Conservation (phyloP, 768 basidiomycete species). For the Xerocomellus amylosporus region DNA sequence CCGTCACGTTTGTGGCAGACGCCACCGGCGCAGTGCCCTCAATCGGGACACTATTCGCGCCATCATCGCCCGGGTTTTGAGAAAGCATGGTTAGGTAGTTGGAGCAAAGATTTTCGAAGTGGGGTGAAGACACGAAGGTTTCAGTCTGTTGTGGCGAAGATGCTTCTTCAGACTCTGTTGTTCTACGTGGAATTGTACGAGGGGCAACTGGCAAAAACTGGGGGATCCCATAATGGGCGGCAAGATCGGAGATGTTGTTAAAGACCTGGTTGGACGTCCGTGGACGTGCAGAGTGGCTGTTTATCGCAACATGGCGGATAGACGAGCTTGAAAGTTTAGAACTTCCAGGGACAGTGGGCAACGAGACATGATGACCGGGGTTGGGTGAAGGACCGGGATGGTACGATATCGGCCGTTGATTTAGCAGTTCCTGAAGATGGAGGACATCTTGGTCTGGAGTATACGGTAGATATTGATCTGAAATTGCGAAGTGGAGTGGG, state of each 20-base stretch:
- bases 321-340: constrained; percentile 49
- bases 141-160: constrained; percentile 25
- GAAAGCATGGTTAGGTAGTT: constrained; percentile 72
- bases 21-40: constrained; percentile 27
- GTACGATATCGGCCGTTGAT: constrained; percentile 43
- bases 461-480: constrained; percentile 38
- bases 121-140: constrained; percentile 31
- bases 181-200: constrained; percentile 49
- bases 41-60: constrained; percentile 33
- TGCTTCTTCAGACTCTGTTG: constrained; percentile 35
- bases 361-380: constrained; percentile 40
- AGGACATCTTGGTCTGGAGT: constrained; percentile 47
- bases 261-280: constrained; percentile 68
- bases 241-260: constrained; percentile 61
- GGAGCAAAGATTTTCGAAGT: constrained; percentile 47
- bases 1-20: constrained; percentile 20
- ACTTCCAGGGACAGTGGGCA: constrained; percentile 47
- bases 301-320: constrained; percentile 59
- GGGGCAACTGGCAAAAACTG: constrained; percentile 67
- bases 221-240: constrained; percentile 78
- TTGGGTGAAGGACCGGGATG: constrained; percentile 35
- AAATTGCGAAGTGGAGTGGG: constrained; percentile 46
- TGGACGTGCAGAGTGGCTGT: constrained; percentile 52
- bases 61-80: constrained; percentile 43
- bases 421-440: constrained; percentile 37